These are phyloP conservation scores for Zygoascus meyerae DNA, from an alignment of 1,139 yeast genomes.

Conservation along the genomic window DNA sequence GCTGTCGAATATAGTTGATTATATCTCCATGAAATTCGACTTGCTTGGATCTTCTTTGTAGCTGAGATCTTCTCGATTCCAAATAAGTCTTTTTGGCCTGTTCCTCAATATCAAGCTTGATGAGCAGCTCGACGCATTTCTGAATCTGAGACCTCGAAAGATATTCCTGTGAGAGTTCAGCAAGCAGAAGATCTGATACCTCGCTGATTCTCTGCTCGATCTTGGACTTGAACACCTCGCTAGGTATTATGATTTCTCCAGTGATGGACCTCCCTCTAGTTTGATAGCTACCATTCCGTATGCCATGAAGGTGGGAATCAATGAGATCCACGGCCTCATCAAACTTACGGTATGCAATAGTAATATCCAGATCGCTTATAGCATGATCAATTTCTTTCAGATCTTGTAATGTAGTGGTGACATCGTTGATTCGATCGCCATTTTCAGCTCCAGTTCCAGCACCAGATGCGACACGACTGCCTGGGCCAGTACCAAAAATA, in stretches of 20 bases:
- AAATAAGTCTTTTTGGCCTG: constrained; percentile 46
- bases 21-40: constrained; percentile 53
- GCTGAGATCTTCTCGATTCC: constrained; percentile 41
- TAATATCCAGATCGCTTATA: constrained; percentile 61
- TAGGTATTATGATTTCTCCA: constrained; percentile 7
- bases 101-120: constrained; percentile 39
- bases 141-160: constrained; percentile 29
- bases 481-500: neutral
- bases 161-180: constrained; percentile 34
- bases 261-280: constrained; percentile 5
- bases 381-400: constrained; percentile 47
- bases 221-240: constrained; percentile 22
- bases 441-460: neutral
- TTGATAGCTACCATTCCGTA: constrained; percentile 1
- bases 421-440: constrained; percentile 7
- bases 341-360: constrained; percentile 56
- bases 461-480: neutral
- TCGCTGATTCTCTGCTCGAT: constrained; percentile 29
- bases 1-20: constrained; percentile 50
- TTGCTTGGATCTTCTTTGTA: constrained; percentile 41
- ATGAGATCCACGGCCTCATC: constrained; percentile 50
- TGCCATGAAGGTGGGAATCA: constrained; percentile 1
- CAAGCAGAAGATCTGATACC: constrained; percentile 27
- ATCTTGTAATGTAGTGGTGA: constrained; percentile 10
- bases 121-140: constrained; percentile 37